These are phyloP conservation scores for Cyberlindnera euphorbiae DNA, from an alignment of 805 yeast genomes.

Conservation along the genomic window DNA sequence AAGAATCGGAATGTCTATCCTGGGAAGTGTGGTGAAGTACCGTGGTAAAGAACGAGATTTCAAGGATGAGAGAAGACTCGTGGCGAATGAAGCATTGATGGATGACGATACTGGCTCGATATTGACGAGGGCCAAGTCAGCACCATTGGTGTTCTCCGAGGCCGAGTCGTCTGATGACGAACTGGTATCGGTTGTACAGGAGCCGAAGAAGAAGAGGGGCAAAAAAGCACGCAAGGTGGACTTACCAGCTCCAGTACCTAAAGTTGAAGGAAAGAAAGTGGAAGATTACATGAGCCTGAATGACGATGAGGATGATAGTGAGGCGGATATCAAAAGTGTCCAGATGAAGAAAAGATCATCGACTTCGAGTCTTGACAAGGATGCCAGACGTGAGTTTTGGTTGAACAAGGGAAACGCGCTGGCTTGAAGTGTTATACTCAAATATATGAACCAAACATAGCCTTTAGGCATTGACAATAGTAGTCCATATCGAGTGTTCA, in stretches of 20 bases:
- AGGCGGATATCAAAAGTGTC: conserved; percentile 24
- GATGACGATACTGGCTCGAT: conserved; percentile 23
- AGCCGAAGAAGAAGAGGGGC: background rate
- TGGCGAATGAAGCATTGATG: conserved; percentile 52
- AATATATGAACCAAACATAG: too few species aligned
- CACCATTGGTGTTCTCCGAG: conserved; percentile 15
- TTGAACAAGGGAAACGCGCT: conserved; percentile 30
- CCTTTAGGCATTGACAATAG: too few species aligned
- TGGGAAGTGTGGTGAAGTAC: conserved; percentile 75
- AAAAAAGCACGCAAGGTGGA: background rate
- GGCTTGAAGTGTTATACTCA: conserved; percentile 8
- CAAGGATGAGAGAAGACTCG: conserved; percentile 64
- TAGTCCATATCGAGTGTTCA: too few species aligned
- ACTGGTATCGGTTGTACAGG: conserved; percentile 8
- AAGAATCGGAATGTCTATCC: conserved; percentile 64
- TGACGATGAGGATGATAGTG: conserved; percentile 14
- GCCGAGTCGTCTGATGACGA: conserved; percentile 14
- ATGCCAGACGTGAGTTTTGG: conserved; percentile 33
- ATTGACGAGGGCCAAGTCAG: conserved; percentile 13
- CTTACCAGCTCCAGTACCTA: background rate
- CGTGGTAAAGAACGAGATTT: conserved; percentile 74
- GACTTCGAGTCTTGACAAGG: conserved; percentile 16
- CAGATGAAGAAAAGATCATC: conserved; percentile 16
- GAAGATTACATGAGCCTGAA: conserved; percentile 17
- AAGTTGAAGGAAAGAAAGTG: conserved; percentile 9